Evolutionary conservation across 768 basidiomycete genomes (phyloP).

Genomic region (Saitozyma sp.): DNA sequence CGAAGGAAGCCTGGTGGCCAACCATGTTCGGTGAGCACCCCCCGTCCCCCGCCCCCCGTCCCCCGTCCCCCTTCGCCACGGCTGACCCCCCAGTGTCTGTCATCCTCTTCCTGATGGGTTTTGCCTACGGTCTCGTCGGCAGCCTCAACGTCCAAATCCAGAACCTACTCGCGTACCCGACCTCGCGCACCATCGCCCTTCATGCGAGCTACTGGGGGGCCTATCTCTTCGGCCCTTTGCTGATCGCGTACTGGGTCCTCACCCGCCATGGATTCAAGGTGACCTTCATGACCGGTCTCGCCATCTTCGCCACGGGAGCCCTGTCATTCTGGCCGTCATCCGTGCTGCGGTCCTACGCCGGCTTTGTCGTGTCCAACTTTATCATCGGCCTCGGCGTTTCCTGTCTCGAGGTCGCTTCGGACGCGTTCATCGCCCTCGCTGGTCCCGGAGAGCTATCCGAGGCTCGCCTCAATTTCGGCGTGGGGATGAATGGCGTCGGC

Average conservation of each 20-base stretch:
- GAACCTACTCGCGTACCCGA: constrained; percentile 30
- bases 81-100: constrained; percentile 28
- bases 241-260: constrained; percentile 42
- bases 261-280: constrained; percentile 41
- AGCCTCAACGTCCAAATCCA: constrained; percentile 44
- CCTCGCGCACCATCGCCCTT: constrained; percentile 29
- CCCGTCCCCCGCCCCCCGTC: no score
- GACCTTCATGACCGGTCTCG: constrained; percentile 47
- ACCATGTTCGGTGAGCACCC: constrained; percentile 37
- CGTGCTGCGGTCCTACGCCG: constrained; percentile 36
- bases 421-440: constrained; percentile 48
- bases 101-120: constrained; percentile 50
- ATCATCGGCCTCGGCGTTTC: constrained; percentile 43
- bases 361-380: constrained; percentile 49
- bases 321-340: constrained; percentile 51
- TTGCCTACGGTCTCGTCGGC: constrained; percentile 48
- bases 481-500: constrained; percentile 47
- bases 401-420: constrained; percentile 46
- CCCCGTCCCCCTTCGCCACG: no score
- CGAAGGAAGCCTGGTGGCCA: constrained; percentile 42
- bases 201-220: constrained; percentile 45
- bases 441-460: constrained; percentile 44
- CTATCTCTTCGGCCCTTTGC: constrained; percentile 37
- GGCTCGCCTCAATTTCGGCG: constrained; percentile 45
- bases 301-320: constrained; percentile 43